These are phyloP conservation scores for Trichoderma lentiforme DNA, from an alignment of 2,329 filamentous ascomycete species.

Conservation along the genomic window DNA sequence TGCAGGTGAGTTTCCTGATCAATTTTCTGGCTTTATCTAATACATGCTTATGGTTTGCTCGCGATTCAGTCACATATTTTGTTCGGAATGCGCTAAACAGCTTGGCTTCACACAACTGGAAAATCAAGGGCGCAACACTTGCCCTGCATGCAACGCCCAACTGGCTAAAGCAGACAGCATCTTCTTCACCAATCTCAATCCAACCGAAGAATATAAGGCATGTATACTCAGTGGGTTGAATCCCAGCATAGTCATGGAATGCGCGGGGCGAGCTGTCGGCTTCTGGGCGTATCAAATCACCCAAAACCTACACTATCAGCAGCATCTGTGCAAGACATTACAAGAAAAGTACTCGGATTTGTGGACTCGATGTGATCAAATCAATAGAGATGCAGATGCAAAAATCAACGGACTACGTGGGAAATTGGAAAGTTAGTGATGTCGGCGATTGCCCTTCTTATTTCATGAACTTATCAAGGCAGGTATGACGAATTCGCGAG, in stretches of 20 bases:
- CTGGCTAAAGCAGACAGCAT: constrained; percentile 73
- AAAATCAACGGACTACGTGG: constrained; percentile 66
- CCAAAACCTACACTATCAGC: constrained; percentile 79
- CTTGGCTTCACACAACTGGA: constrained; percentile 55
- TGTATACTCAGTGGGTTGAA: constrained; percentile 79
- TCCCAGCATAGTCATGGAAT: constrained; percentile 81
- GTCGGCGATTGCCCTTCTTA: not conserved
- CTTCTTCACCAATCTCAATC: constrained; percentile 67
- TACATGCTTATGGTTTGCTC: constrained; percentile 12
- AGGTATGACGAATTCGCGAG: constrained; percentile 60
- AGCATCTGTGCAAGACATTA: constrained; percentile 67
- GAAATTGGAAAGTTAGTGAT: constrained; percentile 56
- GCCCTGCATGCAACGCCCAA: constrained; percentile 71
- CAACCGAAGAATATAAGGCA: constrained; percentile 86
- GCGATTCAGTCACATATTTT: constrained; percentile 73
- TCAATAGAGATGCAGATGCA: constrained; percentile 70
- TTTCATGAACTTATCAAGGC: constrained; percentile 18
- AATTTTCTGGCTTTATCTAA: too few relatives aligned
- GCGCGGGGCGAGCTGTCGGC: constrained; percentile 70
- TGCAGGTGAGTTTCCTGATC: constrained; percentile 60
- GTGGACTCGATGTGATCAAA: constrained; percentile 65
- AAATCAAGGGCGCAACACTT: constrained; percentile 44
- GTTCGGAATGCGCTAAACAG: constrained; percentile 65
- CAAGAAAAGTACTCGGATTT: constrained; percentile 67
- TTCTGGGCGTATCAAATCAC: constrained; percentile 87